Percentiles rank a stretch among this genome's conserved stretches.
Evolutionary conservation across 140 eudicot genomes (phyloP).

Genomic region (Erigeron philadelphicus): DNA sequence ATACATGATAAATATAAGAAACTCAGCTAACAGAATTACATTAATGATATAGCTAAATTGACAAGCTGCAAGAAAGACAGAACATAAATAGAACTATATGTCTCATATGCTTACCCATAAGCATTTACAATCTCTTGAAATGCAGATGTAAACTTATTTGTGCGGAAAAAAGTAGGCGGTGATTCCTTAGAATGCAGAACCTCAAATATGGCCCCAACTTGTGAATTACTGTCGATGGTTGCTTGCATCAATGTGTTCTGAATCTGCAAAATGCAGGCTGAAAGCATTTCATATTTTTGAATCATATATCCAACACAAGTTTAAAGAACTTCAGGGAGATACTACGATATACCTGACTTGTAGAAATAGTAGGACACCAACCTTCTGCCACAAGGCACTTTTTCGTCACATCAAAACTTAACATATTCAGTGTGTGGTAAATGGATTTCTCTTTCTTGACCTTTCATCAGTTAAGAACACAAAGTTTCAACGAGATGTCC

Average conservation of each 20-base stretch:
- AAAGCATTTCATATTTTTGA: conserved; percentile 2
- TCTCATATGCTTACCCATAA: conserved; percentile 60
- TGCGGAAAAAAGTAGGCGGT: conserved; percentile 83
- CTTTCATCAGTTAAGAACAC: conserved; percentile 32
- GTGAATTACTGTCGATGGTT: conserved; percentile 63
- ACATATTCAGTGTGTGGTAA: conserved; percentile 77
- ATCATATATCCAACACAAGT: background rate
- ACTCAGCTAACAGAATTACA: background rate
- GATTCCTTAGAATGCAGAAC: conserved; percentile 60
- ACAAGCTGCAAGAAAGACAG: background rate
- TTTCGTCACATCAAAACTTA: conserved; percentile 82
- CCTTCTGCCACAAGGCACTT: conserved; percentile 96
- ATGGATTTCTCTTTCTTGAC: conserved; percentile 79
- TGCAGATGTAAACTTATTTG: conserved; percentile 71
- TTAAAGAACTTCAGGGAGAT: conserved; percentile 8
- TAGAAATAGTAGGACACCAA: conserved; percentile 83
- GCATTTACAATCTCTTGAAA: conserved; percentile 92
- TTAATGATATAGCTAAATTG: background rate
- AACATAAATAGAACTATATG: background rate
- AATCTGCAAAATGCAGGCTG: conserved; percentile 41
- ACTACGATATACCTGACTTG: conserved; percentile 49
- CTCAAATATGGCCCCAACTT: conserved; percentile 80
- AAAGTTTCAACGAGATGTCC: conserved; percentile 14
- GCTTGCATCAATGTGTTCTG: conserved; percentile 55
- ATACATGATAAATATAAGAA: background rate